Percentiles rank a stretch among this genome's conserved stretches.
Evolutionary conservation across 768 basidiomycete genomes (phyloP).

Genomic region (Chalciporus piperatus): DNA sequence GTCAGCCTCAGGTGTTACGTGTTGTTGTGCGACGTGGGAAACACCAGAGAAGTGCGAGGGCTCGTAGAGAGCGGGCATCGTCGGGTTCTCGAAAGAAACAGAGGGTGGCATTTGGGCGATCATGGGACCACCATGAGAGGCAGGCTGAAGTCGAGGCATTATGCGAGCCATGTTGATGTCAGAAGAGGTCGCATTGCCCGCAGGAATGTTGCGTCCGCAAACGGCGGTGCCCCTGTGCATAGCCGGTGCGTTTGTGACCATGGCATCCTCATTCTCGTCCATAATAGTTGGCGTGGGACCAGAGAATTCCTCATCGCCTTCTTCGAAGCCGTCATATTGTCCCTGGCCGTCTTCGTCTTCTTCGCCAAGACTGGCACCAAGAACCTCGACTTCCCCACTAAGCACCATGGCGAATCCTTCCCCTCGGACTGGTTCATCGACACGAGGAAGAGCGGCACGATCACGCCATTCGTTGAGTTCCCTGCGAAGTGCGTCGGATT

Average conservation of each 20-base stretch:
- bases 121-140: conserved; percentile 37
- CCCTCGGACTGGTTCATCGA: conserved; percentile 70
- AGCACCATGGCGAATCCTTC: conserved; percentile 73
- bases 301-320: conserved; percentile 41
- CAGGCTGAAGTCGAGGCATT: conserved; percentile 20
- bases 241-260: conserved; percentile 22
- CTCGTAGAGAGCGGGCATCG: conserved; percentile 45
- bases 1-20: conserved; percentile 19
- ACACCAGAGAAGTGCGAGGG: conserved; percentile 31
- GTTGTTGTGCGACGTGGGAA: conserved; percentile 22
- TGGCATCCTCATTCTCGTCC: conserved; percentile 33
- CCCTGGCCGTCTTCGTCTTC: conserved; percentile 50
- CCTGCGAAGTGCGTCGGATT: conserved; percentile 81
- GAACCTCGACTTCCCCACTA: conserved; percentile 66
- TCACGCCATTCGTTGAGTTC: conserved; percentile 95
- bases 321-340: conserved; percentile 37
- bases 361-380: conserved; percentile 50
- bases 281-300: conserved; percentile 23
- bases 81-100: conserved; percentile 53
- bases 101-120: conserved; percentile 43
- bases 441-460: conserved; percentile 63
- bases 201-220: conserved; percentile 28
- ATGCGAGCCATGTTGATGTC: conserved; percentile 26
- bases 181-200: conserved; percentile 32
- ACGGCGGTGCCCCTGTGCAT: conserved; percentile 35